Evolutionary conservation across 306 rosid species (phyloP).

Genomic region (Myrica gale): DNA sequence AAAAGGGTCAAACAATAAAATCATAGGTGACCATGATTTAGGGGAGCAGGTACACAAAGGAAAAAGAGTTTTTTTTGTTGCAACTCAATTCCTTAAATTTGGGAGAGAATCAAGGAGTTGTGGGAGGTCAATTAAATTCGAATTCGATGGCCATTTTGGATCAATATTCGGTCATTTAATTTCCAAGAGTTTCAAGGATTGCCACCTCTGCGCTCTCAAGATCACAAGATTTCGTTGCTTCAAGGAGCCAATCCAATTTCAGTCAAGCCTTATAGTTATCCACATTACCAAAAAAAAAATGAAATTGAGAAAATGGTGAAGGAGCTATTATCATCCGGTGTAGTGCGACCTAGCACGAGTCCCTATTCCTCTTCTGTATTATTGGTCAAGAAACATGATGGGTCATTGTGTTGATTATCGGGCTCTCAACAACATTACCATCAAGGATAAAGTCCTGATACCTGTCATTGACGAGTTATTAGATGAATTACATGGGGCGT

Average conservation of each 20-base stretch:
- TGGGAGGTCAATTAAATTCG: neutral
- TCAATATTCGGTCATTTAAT: neutral
- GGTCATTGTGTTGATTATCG: neutral
- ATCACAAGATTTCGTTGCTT: neutral
- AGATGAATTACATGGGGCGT: neutral
- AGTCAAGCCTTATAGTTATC: no score
- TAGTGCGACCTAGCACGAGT: neutral
- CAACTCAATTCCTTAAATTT: neutral
- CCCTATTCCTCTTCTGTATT: neutral
- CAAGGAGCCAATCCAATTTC: no score
- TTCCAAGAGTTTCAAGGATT: neutral
- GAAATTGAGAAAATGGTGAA: no score
- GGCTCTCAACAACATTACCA: neutral
- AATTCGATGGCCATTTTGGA: neutral
- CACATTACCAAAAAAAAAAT: no score
- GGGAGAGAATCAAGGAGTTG: neutral
- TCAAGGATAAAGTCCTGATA: neutral
- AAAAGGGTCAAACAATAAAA: neutral
- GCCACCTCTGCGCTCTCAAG: neutral
- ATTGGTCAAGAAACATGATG: neutral
- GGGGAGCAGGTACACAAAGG: neutral
- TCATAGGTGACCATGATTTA: no score
- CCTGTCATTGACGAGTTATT: neutral
- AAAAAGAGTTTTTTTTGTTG: neutral
- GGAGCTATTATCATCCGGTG: no score